phyloP scores from a whole-genome alignment of 148 eudicot genomes.

The Nepenthes gracilis region DNA sequence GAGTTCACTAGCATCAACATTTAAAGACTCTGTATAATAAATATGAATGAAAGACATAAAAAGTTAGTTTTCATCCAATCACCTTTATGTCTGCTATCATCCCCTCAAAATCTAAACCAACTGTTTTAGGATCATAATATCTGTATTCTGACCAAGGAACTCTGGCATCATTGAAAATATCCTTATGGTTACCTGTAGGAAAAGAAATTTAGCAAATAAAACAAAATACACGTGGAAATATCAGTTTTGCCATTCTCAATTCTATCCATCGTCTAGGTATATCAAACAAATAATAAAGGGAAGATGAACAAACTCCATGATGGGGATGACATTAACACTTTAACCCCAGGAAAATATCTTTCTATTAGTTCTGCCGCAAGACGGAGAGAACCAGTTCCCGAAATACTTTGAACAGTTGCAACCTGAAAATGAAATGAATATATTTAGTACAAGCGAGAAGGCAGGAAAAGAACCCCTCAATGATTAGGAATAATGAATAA shows the following conservation, averaged over 20 bases:
- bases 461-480: not conserved
- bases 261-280: not conserved
- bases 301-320: conserved; percentile 45
- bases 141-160: conserved; percentile 98
- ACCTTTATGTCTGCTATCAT: conserved; percentile 95
- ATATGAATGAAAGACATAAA: no score
- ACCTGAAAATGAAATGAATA: conserved; percentile 27
- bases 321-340: conserved; percentile 87
- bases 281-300: conserved; percentile 1
- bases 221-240: no score
- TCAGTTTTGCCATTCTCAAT: conserved; percentile 3
- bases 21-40: no score
- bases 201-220: not conserved
- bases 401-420: conserved; percentile 92
- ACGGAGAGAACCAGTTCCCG: conserved; percentile 98
- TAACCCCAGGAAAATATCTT: conserved; percentile 86
- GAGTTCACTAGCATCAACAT: no score
- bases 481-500: not conserved
- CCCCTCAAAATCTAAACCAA: conserved; percentile 94
- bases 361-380: conserved; percentile 89
- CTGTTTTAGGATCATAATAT: conserved; percentile 89
- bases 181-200: conserved; percentile 85
- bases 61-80: not conserved
- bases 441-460: not conserved
- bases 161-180: conserved; percentile 89